Percentiles rank a stretch among this genome's conserved stretches.
Evolutionary conservation across 2,329 filamentous ascomycete species (phyloP).

Genomic region (Helotiales sp.): DNA sequence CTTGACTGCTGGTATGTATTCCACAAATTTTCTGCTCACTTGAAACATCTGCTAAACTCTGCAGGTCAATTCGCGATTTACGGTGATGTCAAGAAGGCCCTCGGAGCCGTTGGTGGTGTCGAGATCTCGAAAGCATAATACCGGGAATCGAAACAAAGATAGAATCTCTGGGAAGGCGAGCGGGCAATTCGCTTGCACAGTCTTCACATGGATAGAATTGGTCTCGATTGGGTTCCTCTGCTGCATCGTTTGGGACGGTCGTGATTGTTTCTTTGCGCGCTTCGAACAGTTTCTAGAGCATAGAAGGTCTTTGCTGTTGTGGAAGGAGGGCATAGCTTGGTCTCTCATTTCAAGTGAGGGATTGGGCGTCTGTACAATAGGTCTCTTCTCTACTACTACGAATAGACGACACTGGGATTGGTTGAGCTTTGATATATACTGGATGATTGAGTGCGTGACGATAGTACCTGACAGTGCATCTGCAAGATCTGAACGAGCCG

Average conservation of each 20-base stretch:
- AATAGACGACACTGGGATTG: slow-evolving; percentile 21
- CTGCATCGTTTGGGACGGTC: slow-evolving; percentile 30
- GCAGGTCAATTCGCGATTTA: slow-evolving; percentile 90
- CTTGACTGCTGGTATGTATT: slow-evolving; percentile 22
- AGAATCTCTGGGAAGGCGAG: slow-evolving; percentile 10
- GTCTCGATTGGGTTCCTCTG: slow-evolving; percentile 9
- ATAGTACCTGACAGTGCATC: not conserved
- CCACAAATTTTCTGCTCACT: slow-evolving; percentile 4
- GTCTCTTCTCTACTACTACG: slow-evolving; percentile 17
- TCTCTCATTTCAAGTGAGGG: slow-evolving; percentile 6
- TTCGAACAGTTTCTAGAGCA: slow-evolving; percentile 23
- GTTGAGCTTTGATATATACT: not conserved
- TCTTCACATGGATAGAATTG: slow-evolving; percentile 14
- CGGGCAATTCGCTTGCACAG: slow-evolving; percentile 10
- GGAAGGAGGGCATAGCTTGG: slow-evolving; percentile 11
- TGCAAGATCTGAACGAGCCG: not conserved
- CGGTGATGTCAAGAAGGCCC: slow-evolving; percentile 68
- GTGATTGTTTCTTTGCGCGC: slow-evolving; percentile 11
- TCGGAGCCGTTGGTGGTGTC: slow-evolving; percentile 74
- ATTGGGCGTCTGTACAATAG: slow-evolving; percentile 28
- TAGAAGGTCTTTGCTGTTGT: slow-evolving; percentile 26
- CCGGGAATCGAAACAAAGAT: slow-evolving; percentile 2
- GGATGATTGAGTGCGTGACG: not conserved
- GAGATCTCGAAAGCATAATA: slow-evolving; percentile 55
- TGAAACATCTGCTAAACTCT: not conserved